Evolutionary conservation across 2,329 filamentous ascomycete species (phyloP).

Genomic region (Bipolaris bicolor): DNA sequence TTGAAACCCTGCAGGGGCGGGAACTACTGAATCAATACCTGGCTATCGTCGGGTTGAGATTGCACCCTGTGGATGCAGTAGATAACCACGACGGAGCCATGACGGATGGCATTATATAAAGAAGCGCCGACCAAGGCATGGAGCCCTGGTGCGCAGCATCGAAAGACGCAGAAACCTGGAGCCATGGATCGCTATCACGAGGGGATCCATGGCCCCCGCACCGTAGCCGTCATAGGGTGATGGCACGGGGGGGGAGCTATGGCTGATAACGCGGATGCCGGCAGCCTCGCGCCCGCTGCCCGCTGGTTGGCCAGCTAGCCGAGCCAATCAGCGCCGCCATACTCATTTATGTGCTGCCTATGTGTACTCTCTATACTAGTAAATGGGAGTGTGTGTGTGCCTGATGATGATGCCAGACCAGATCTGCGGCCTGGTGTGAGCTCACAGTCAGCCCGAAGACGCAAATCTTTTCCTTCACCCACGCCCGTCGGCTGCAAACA

Average conservation of each 20-base stretch:
- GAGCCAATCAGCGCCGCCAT: slow-evolving; percentile 8
- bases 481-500: neutral
- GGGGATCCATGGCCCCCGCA: slow-evolving; percentile 15
- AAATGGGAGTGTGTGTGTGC: neutral
- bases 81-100: slow-evolving; percentile 14
- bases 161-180: slow-evolving; percentile 9
- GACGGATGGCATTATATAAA: slow-evolving; percentile 20
- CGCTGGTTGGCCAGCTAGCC: slow-evolving; percentile 28
- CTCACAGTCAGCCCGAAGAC: neutral
- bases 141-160: slow-evolving; percentile 5
- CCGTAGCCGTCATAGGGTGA: slow-evolving; percentile 18
- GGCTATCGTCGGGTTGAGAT: slow-evolving; percentile 39
- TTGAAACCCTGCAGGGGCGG: slow-evolving; percentile 38
- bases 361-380: too few species aligned
- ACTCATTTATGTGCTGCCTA: too few species aligned
- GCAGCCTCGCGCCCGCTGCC: slow-evolving; percentile 5
- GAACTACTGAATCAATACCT: slow-evolving; percentile 38
- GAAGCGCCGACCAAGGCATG: slow-evolving; percentile 22
- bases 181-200: slow-evolving; percentile 17
- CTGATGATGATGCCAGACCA: neutral
- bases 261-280: slow-evolving; percentile 9
- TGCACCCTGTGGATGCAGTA: slow-evolving; percentile 23
- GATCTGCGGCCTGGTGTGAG: neutral
- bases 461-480: neutral
- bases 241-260: slow-evolving; percentile 7